Base-by-base conservation (phyloP, 805 yeast genomes). In the Metschnikowia bowlesiae region DNA sequence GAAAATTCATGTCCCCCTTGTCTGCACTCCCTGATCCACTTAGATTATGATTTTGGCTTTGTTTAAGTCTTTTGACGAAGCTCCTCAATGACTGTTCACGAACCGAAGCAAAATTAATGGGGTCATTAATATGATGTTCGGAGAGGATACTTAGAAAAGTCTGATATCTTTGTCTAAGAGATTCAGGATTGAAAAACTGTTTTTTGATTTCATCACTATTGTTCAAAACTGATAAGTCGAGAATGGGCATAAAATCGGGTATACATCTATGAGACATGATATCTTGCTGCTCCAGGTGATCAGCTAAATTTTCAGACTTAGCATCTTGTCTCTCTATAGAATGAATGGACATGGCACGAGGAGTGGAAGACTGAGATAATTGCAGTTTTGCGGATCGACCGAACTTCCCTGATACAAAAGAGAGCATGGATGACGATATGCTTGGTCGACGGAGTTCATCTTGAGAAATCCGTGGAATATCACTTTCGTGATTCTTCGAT, bases 61-160 rank as follows among this genome's bases (percentile, higher is more conserved):
- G 46, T 10, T 49, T 52, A 3, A 50, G 48, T 11, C 58, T 42
- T 16, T 40, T 42, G 4, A 68, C 53, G 35, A 70, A 68, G 38
- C 68, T 69, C 2, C 53, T 51, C 34, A 70, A 50, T 6, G 71
- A 67, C 30, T 67, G 67, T 33, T 62, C 65, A 10, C 75, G 51
- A 14, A 67, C 62, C 33, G 57, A 62, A 7, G 75, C 71, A 58
- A 72, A 72, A 47, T 65, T 71, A 9, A 71, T 61, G 0, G 77
- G 70, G 53, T 73, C 78, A 41, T 62, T 61, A 10, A 53, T 52
- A 39, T 66, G 75, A 40, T 67, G 69, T 10, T 61, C 68, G 16
- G 61, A 44, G 8, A 72, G 37, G 8, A 65, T 58, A 13, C 65
- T 67, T 18, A 73, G 60, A 49, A 67, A 73, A 39, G 58, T 62